phyloP scores from a whole-genome alignment of 1,284 basidiomycete species.

The Fomes fomentarius region DNA sequence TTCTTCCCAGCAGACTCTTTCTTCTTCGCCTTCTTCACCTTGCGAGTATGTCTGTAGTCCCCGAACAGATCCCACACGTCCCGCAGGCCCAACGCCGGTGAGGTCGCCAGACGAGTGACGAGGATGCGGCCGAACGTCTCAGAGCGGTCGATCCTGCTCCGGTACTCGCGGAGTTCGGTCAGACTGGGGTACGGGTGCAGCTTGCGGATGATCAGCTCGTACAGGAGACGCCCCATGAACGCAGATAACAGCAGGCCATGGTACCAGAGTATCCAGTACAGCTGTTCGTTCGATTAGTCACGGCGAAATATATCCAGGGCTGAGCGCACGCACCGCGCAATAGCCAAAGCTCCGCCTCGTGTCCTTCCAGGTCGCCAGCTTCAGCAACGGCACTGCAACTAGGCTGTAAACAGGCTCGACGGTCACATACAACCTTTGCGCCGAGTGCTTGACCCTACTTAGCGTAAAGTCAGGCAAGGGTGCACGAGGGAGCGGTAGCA shows the following conservation, averaged over 20 bases:
- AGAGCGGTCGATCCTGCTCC: conserved; percentile 50
- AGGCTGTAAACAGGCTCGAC: conserved; percentile 52
- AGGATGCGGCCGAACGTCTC: conserved; percentile 55
- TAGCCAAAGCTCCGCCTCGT: conserved; percentile 46
- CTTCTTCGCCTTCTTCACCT: conserved; percentile 30
- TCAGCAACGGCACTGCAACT: conserved; percentile 42
- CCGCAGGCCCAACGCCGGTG: conserved; percentile 48
- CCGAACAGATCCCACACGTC: conserved; percentile 59
- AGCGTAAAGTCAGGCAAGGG: conserved; percentile 53
- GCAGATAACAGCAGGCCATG: conserved; percentile 57
- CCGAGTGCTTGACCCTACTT: conserved; percentile 52
- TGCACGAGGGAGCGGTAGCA: conserved; percentile 45
- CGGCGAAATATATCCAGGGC: too few species aligned
- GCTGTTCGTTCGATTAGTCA: too few species aligned
- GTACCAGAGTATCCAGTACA: conserved; percentile 69
- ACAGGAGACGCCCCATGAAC: conserved; percentile 50
- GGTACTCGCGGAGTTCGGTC: conserved; percentile 53
- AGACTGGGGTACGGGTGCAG: conserved; percentile 59
- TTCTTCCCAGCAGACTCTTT: conserved; percentile 10
- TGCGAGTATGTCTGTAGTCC: conserved; percentile 36
- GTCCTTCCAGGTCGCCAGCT: conserved; percentile 61
- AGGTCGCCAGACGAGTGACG: conserved; percentile 46
- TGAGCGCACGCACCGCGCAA: conserved; percentile 53
- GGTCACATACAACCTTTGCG: conserved; percentile 58
- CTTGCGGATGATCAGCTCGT: conserved; percentile 50